A percentile compares a stretch with the other conserved stretches of the same genome.
Conservation (phyloP, 73 alveolate genomes). For the Tetrahymena malaccensis region DNA sequence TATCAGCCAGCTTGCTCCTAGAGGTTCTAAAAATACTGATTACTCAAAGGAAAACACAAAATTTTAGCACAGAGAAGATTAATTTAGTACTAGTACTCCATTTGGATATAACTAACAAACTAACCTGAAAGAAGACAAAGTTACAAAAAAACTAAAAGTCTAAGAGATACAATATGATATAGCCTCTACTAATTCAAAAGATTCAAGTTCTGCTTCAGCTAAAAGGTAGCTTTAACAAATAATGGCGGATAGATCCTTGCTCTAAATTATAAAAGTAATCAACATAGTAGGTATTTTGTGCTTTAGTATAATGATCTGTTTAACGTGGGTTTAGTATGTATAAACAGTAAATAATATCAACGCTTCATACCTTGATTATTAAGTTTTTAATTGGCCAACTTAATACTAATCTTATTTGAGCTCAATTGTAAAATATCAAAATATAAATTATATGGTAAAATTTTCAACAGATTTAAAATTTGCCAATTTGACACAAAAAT, state of each 20-base stretch:
- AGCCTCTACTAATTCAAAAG: background rate
- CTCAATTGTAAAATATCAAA: background rate
- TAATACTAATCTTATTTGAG: background rate
- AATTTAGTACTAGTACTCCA: background rate
- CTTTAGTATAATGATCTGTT: background rate
- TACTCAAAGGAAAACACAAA: background rate
- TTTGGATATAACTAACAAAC: background rate
- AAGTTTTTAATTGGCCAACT: background rate
- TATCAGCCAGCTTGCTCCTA: background rate
- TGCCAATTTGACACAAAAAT: background rate
- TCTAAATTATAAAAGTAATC: background rate
- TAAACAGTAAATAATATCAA: too few relatives aligned
- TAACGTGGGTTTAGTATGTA: background rate
- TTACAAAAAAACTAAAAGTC: background rate
- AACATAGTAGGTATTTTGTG: background rate
- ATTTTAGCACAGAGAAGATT: background rate
- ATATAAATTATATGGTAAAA: too few relatives aligned
- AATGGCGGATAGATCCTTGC: background rate
- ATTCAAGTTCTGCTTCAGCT: background rate
- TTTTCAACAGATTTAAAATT: background rate
- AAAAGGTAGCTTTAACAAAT: background rate
- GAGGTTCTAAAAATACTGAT: background rate
- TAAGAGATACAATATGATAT: background rate
- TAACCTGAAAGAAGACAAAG: background rate
- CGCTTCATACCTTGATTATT: background rate